These are phyloP conservation scores for Asterophora lycoperdoides DNA, from an alignment of 768 basidiomycete species.

Conservation along the genomic window DNA sequence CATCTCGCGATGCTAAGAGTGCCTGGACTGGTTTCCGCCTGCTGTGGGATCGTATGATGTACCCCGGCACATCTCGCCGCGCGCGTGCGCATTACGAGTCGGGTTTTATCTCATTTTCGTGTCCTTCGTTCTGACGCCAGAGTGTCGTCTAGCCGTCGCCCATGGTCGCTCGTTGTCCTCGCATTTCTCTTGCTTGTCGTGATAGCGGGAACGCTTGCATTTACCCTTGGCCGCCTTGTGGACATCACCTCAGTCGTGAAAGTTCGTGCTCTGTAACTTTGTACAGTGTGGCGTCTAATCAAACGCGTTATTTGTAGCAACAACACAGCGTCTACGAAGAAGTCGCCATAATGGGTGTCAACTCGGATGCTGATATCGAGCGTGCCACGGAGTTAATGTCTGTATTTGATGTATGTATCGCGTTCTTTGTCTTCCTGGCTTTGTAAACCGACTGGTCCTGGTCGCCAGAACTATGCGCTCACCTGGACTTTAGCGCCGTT, in stretches of 20 bases:
- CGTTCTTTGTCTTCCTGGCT: no score
- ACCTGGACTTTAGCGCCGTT: slow-evolving; percentile 40
- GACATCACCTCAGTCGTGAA: slow-evolving; percentile 27
- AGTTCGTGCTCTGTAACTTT: slow-evolving; percentile 19
- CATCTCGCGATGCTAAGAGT: slow-evolving; percentile 27
- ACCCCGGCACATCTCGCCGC: slow-evolving; percentile 30
- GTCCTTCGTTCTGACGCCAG: background rate
- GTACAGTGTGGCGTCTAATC: background rate
- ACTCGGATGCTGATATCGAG: slow-evolving; percentile 30
- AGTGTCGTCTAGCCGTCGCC: slow-evolving; percentile 24
- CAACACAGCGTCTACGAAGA: slow-evolving; percentile 31
- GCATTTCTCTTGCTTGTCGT: slow-evolving; percentile 32
- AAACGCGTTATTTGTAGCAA: slow-evolving; percentile 19
- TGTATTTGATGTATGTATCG: slow-evolving; percentile 25
- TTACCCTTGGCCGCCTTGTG: slow-evolving; percentile 35
- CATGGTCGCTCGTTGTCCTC: slow-evolving; percentile 34
- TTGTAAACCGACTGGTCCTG: no score
- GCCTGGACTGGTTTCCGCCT: slow-evolving; percentile 27
- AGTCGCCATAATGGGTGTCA: slow-evolving; percentile 30
- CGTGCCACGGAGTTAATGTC: slow-evolving; percentile 23
- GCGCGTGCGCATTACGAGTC: slow-evolving; percentile 34
- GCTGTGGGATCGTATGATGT: slow-evolving; percentile 31
- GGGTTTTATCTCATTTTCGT: slow-evolving; percentile 9
- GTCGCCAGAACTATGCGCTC: slow-evolving; percentile 26
- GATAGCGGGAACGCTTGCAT: slow-evolving; percentile 26